Base-by-base conservation (phyloP, 805 yeast genomes). In the Pichia nakasei region DNA sequence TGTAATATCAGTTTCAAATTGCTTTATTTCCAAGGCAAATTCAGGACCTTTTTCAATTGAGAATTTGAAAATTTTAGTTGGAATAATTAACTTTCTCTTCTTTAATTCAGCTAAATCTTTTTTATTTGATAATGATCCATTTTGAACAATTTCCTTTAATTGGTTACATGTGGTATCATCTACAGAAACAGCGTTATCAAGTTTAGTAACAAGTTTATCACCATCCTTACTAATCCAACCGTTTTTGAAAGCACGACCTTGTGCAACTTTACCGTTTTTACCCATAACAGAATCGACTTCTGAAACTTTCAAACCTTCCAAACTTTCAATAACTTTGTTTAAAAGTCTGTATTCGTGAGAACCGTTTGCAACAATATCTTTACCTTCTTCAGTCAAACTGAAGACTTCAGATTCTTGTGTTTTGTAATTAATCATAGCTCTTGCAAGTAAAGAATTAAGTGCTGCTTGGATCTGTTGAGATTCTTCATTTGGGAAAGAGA, bases 211-310 rank as follows among this genome's bases (percentile, higher is more conserved):
- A 54, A 91, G 74, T 57, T 73, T 78, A 54, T 85, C 95, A 46
- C 91, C 94, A 47, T 82, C 85, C 63, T 94, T 93, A 51, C 76
- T 68, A 56, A 93, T 81, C 99, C 99, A 93, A 35, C 95, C 94
- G 64, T 89, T 89, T 66, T 88, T 91, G 76, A 93, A 94, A 17
- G 97, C 99, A 58, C 89, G 81, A 54, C 95, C 95, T 69, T 93
- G 98, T 50, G 98, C 99, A 51, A 91, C 74, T 55, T 82, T 81
- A 50, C 97, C 97, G 47, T 78, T 78, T 42, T 78, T 69, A 45
- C 97, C 97, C 66, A 91, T 70, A 52, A 82, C 75, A 44, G 79
- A 61, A 39, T 67, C 67, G 43, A 84, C 85, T 43, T 91, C 97
- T 21, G 83, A 62, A 54, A 93, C 80, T 59, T 84, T 85, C 56